Evolutionary conservation across 1,284 basidiomycete genomes (phyloP), one percentile per base, ranked within the genome.

Genomic region (Puccinia horiana): DNA sequence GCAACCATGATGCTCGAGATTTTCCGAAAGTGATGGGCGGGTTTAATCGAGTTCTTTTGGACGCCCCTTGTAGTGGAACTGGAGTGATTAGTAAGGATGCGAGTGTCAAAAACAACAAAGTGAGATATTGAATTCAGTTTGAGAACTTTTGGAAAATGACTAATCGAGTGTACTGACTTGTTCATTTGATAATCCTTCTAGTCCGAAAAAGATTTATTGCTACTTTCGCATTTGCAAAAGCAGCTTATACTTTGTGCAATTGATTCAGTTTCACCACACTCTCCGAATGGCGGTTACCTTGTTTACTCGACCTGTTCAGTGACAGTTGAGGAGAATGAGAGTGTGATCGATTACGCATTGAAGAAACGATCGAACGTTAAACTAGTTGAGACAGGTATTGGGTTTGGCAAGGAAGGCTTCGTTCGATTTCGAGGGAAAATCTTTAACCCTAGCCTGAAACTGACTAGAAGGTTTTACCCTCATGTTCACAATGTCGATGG

Each of bases 21-120:
- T 99, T 99, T 88, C 97, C 97, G n/a, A 98, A 96, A 87, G 96
- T 99, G 65, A 95, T 99, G 88, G 97, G 96, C 32, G 97, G 97
- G 0, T 99, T 99, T 85, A 96, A 99, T 87, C 90, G 97, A 29
- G 95, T 99, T 49, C 88, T 99, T 83, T 89, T 99, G 81, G 97
- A 99, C 88, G 96, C 97, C 61, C 97, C 97, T 40, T 99, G 97
- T 88, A 95, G 93, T 85, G 97, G 97, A 26, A 99, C 97, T 0
- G 97, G 97, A 84, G 96, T 99, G 82, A 98, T 99, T 85, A 93
- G 93, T 88, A 99, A 99, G 88, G 97, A 99, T 87, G 91, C 93
- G 40, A 94, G 94, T 86, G 97, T 99, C 84, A 99, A 99, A 89
- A 90, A 95, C 84, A 99, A 98, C 91, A 99, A 99, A 69, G 82